Base-by-base conservation (phyloP, 164 flowering plant species). In the Stephania japonica region DNA sequence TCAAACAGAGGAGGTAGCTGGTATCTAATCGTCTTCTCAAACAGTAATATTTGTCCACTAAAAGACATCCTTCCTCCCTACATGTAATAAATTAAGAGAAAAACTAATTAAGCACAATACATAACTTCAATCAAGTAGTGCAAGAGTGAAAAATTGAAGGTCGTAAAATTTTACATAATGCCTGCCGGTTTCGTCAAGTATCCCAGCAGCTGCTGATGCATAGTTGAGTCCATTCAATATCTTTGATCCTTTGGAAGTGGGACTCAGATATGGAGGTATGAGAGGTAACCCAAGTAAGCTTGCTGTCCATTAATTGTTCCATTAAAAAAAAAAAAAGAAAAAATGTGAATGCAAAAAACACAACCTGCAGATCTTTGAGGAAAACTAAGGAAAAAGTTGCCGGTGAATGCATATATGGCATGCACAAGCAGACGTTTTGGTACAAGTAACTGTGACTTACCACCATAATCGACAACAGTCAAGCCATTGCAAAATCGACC, bases 151-250 rank as follows among this genome's bases (percentile, higher is more conserved):
- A 50, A 2, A 50, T 50, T 43, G 14, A 9, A 50, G 16, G 56
- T 4, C 13, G 56, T 10, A 50, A 12, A 50, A 14, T 14, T 38
- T 75, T 76, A 84, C 86, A 71, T 78, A 84, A 67, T 80, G 75
- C 64, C 75, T 61, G 50, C 84, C 86, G 7, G 83, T 84, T 32
- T 80, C 81, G 26, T 84, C 84, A 26, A 84, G 75, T 50, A 81
- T 81, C 50, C 86, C 86, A 9, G 84, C 86, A 11, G 84, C 86
- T n/a, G 86, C 86, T 4, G 86, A 84, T 63, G 84, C 86, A 38
- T 81, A 84, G 77, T 84, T 84, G 68, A 81, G 49, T 21, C 86
- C 86, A 56, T 75, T 68, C 14, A 84, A 70, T 10, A 84, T 80
- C 12, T 75, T 72, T 0, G 38, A 42, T 9, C 83, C 86, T 41